Evolutionary conservation across 306 rosid species (phyloP).

Genomic region (Luffa acutangula): DNA sequence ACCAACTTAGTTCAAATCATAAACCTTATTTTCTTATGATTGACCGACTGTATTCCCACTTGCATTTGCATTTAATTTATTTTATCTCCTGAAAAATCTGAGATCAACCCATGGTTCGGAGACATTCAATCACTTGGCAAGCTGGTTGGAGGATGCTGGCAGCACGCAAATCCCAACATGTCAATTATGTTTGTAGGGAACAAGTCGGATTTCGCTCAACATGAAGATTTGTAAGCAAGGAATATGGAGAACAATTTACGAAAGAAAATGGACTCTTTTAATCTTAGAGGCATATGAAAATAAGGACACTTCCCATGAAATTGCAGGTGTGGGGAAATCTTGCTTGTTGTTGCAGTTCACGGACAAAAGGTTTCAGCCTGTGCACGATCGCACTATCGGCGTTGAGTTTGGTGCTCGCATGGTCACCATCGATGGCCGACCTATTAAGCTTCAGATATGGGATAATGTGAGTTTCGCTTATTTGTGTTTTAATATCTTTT

Average conservation of each 20-base stretch:
- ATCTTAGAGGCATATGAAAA: slow-evolving; percentile 95
- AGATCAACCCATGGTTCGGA: slow-evolving; percentile 21
- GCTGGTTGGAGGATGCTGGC: slow-evolving; percentile 99
- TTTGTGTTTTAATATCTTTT: background rate
- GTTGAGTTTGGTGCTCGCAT: slow-evolving; percentile 89
- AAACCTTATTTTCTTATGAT: background rate
- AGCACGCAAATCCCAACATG: slow-evolving; percentile 97
- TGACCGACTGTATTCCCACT: background rate
- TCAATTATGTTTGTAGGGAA: slow-evolving; percentile 85
- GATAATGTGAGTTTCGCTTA: slow-evolving; percentile 35
- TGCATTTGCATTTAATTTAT: background rate
- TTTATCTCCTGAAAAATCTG: background rate
- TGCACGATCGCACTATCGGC: slow-evolving; percentile 89
- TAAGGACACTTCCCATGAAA: too few species aligned
- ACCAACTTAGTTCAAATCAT: too few species aligned
- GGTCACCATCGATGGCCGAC: slow-evolving; percentile 61
- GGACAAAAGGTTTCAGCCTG: slow-evolving; percentile 78
- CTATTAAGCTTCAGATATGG: slow-evolving; percentile 93
- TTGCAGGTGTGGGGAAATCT: slow-evolving; percentile 84
- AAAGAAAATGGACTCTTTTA: slow-evolving; percentile 90
- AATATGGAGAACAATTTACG: slow-evolving; percentile 95
- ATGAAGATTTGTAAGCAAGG: slow-evolving; percentile 92
- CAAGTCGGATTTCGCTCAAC: slow-evolving; percentile 79
- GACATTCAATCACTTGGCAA: slow-evolving; percentile 73
- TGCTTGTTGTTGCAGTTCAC: slow-evolving; percentile 80